A percentile compares a stretch with the other conserved stretches of the same genome.
Evolutionary conservation across 306 rosid species (phyloP).

Genomic region (Spatholobus suberectus): DNA sequence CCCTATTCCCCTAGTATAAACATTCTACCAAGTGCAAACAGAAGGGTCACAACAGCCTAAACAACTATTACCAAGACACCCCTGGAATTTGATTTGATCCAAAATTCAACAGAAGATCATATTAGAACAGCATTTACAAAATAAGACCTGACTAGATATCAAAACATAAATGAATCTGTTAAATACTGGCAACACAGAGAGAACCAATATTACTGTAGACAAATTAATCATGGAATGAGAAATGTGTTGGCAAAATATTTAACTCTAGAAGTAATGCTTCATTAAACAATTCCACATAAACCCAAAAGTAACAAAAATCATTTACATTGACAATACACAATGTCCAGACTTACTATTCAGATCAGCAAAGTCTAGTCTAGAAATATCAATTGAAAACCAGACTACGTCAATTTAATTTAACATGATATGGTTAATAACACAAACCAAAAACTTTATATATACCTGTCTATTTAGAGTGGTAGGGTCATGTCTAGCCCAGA

Average conservation of each 20-base stretch:
- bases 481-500: slow-evolving; percentile 91
- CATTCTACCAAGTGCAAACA: background rate
- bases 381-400: slow-evolving; percentile 12
- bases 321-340: background rate
- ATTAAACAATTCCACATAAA: background rate
- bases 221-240: background rate
- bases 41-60: background rate
- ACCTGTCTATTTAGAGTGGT: slow-evolving; percentile 96
- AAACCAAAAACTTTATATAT: background rate
- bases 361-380: slow-evolving; percentile 22
- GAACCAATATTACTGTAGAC: background rate
- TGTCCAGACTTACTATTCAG: background rate
- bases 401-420: slow-evolving; percentile 15
- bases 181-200: slow-evolving; percentile 8
- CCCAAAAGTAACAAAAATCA: slow-evolving; percentile 18
- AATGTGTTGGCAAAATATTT: background rate
- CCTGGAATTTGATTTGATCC: background rate
- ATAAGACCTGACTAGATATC: background rate
- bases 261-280: background rate
- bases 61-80: background rate
- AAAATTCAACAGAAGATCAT: background rate
- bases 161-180: background rate
- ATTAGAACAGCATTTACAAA: background rate
- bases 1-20: background rate
- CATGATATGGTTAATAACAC: background rate